Evolutionary conservation across 2,329 filamentous ascomycete genomes (phyloP), one percentile per base, ranked within the genome.

Genomic region (Colletotrichum gigasporum): DNA sequence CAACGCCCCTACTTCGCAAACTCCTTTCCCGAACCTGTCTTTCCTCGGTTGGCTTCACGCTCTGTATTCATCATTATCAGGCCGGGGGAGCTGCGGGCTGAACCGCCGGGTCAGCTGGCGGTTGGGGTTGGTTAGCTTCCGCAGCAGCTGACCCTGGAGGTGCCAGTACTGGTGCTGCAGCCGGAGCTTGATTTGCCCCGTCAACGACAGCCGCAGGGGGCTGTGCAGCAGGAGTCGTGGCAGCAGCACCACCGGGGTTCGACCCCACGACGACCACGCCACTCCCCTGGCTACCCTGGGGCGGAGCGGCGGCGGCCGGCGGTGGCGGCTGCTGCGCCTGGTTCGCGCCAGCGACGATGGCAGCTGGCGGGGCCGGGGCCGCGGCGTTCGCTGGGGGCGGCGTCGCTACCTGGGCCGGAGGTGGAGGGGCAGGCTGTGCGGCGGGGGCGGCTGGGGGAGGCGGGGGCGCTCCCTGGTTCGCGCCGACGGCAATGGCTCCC

Each of bases 241-340:
- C 53, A 8, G 39, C 53, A 45, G 53, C 12, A 12, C 60, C 60
- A 14, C 60, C 60, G 5, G 55, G 45, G 24, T 11, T 63, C 14
- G 54, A 60, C 18, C 60, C 54, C 7, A 63, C 39, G 32, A 60
- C 9, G 12, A 63, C 32, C 6, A 63, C 55, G 9, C 60, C 60
- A 22, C 45, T 39, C 26, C 61, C 61, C 7, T 18, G 14, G 41
- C 12, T 47, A 5, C 48, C 56, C 9, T 48, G 34, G 10, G 60
- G 30, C 28, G 48, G 53, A 11, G 22, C 16, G 4, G 32, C 10
- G 16, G 53, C 14, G 10, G 22, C 41, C 10, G 53, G 14, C 18
- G 53, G 44, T 18, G 30, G 30, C 30, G 30, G 30, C 30, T 7
- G 5, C 24, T 22, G n/a, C 16, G 41, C 53, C 11, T 56, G 53